These are phyloP conservation scores for Eragrostis nindensis DNA, from an alignment of 176 grass and related monocot genomes.

Conservation along the genomic window DNA sequence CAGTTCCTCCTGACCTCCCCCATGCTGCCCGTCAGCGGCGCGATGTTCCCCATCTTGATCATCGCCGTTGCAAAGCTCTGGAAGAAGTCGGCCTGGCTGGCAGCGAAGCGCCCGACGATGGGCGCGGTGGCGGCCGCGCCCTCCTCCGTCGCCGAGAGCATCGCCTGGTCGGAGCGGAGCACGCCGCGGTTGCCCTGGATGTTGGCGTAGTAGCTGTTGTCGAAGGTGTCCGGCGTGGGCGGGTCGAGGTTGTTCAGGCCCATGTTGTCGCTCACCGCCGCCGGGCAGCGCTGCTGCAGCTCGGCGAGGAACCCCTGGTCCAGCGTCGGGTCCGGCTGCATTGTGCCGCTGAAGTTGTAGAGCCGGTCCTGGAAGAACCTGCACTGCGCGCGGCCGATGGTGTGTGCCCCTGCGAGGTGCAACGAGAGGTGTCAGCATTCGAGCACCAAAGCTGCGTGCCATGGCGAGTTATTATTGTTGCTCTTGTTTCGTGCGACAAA, in stretches of 20 bases:
- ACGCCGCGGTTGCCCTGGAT: slow-evolving; percentile 52
- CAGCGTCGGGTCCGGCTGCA: slow-evolving; percentile 62
- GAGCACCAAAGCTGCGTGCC: no score
- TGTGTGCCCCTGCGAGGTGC: slow-evolving; percentile 69
- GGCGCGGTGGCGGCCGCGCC: slow-evolving; percentile 45
- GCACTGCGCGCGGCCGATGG: slow-evolving; percentile 75
- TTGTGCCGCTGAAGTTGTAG: slow-evolving; percentile 54
- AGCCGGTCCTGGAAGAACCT: slow-evolving; percentile 48
- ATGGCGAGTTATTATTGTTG: no score
- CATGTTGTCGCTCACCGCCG: not conserved
- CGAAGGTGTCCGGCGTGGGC: slow-evolving; percentile 61
- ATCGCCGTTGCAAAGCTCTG: slow-evolving; percentile 62
- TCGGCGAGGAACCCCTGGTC: slow-evolving; percentile 40
- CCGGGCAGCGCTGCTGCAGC: slow-evolving; percentile 55
- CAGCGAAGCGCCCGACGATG: slow-evolving; percentile 51
- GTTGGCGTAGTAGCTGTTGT: slow-evolving; percentile 71
- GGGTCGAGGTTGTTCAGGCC: slow-evolving; percentile 64
- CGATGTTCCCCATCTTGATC: slow-evolving; percentile 89
- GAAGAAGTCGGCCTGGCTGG: slow-evolving; percentile 64
- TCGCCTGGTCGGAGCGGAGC: slow-evolving; percentile 71
- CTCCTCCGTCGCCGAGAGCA: slow-evolving; percentile 49
- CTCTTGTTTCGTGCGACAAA: no score
- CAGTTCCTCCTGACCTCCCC: slow-evolving; percentile 77
- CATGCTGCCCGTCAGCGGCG: slow-evolving; percentile 46
- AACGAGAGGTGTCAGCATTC: not conserved